Evolutionary conservation across 768 basidiomycete genomes (phyloP), one percentile per base, ranked within the genome.

Genomic region (Phanerodontia chrysosporium): DNA sequence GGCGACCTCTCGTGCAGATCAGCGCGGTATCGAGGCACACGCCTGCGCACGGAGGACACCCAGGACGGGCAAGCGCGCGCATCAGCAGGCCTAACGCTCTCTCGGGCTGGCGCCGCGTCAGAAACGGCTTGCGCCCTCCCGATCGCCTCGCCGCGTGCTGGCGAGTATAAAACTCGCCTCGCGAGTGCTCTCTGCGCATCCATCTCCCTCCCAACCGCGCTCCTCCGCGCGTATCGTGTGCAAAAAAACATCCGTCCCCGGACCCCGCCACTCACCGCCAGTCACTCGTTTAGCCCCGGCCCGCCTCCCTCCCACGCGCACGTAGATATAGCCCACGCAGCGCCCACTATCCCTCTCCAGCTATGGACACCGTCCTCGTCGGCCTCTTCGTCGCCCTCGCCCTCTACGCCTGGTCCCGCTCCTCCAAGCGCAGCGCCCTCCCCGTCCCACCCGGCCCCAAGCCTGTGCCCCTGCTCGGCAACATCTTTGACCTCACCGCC

Each of bases 381-480:
- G 46, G 62, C 36, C 27, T 66, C 60, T n/a, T 64, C 57, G 53
- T 61, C 61, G 54, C 42, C n/a, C 48, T 51, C 49, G 56, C 39
- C 48, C 56, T 60, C 55, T 58, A 56, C 49, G 45, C 57, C 51
- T 62, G 60, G 61, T 51, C 62, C 0, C 58, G 60, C 18, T 55
- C 58, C 9, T 29, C 49, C 42, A 62, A 61, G 39, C 39, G 59
- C 25, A 49, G 58, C 52, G 28, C 44, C 61, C 71, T 72, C 42
- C 75, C 78, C 55, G 70, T 82, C 28, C 87, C 87, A 36, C 87
- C 88, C 58, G 89, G 88, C 24, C 89, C 89, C 57, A 81, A 77
- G 62, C 84, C 85, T 0, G 68, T 86, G 58, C 86, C 86, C 0
- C 39, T 88, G 49, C 65, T 90, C 14, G 88, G 89, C 7, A 89